Base-by-base conservation (phyloP, 495 filamentous ascomycete species). In the Aspergillus conjunctus region DNA sequence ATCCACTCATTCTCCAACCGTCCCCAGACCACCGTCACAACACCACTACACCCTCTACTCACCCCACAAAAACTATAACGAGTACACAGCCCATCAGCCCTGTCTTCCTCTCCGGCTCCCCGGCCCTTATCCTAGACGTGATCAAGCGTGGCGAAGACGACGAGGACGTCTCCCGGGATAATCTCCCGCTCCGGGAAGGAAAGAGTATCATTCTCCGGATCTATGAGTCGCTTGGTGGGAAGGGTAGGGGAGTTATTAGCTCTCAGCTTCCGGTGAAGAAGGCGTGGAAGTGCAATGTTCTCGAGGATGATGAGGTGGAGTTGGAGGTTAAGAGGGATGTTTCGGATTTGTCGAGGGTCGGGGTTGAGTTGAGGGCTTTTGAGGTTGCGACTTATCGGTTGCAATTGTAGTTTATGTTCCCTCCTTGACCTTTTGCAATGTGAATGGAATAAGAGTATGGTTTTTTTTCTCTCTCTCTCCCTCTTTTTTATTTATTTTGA, bases 71-170 rank as follows among this genome's bases (percentile, higher is more conserved):
- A 26, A 26, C 26, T 2, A 26, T 26, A 26, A 26, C 15, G 44
- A 12, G 4, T 5, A 59, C 51, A 4, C 68, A 73, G 34, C 65
- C 74, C 8, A 75, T 86, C 65, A 72, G 73, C 26, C 68, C 84
- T 4, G 75, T 93, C 15, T 77, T 80, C 34, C 71, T 92, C 1
- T 78, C 73, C 3, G 81, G 82, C 20, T 78, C 84, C 21, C 69
- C 79, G 12, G 84, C 87, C 8, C 74, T 97, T 18, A 76, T 97
- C 21, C 78, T 97, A 7, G 92, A 97, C 68, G 87, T 84, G 15
- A 79, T 97, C 64, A 97, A 97, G 81, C 87, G 94, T 55, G 94
- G 92, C 22, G 95, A 98, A 74, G 94, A 98, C 65, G 94, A 98
- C 64, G 91, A 90, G 70, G 94, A 96, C 66, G 85, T 97, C 15